phyloP scores from a whole-genome alignment of 1,284 basidiomycete species.

The Phellinidium pouzarii region DNA sequence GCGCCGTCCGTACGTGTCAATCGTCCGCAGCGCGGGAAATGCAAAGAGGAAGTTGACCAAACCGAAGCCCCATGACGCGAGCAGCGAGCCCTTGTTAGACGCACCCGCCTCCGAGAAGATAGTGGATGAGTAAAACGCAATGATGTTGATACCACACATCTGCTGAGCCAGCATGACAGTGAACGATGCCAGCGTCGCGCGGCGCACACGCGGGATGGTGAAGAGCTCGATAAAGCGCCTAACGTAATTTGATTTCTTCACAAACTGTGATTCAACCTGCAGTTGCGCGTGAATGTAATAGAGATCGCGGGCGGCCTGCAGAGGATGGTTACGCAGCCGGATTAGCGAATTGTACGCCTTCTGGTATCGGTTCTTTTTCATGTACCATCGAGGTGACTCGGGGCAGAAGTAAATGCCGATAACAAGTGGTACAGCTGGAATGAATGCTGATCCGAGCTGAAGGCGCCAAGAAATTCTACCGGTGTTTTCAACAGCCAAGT shows the following conservation, averaged over 20 bases:
- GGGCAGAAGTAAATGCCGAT: conserved; percentile 47
- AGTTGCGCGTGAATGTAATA: conserved; percentile 56
- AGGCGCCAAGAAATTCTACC: conserved; percentile 50
- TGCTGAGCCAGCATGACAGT: conserved; percentile 65
- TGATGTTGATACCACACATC: conserved; percentile 49
- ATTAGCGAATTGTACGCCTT: conserved; percentile 53
- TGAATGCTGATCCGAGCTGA: conserved; percentile 47
- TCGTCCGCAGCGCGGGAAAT: conserved; percentile 55
- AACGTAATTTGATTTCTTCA: conserved; percentile 40
- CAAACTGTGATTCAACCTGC: conserved; percentile 45
- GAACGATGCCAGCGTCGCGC: conserved; percentile 61
- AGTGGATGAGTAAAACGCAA: conserved; percentile 64
- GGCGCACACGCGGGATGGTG: conserved; percentile 58
- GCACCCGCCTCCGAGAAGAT: conserved; percentile 59
- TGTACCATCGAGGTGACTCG: conserved; percentile 64
- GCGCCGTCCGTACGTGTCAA: conserved; percentile 54
- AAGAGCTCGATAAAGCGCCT: conserved; percentile 57
- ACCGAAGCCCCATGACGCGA: conserved; percentile 70
- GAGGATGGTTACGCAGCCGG: conserved; percentile 52
- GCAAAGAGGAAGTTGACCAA: conserved; percentile 61
- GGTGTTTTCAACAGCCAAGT: conserved; percentile 39
- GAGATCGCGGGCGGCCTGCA: conserved; percentile 58
- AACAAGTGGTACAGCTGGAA: conserved; percentile 44
- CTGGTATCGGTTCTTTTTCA: conserved; percentile 54
- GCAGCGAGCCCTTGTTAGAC: conserved; percentile 40